phyloP scores from a whole-genome alignment of 345 rosid genomes.

The Kandelia obovata region DNA sequence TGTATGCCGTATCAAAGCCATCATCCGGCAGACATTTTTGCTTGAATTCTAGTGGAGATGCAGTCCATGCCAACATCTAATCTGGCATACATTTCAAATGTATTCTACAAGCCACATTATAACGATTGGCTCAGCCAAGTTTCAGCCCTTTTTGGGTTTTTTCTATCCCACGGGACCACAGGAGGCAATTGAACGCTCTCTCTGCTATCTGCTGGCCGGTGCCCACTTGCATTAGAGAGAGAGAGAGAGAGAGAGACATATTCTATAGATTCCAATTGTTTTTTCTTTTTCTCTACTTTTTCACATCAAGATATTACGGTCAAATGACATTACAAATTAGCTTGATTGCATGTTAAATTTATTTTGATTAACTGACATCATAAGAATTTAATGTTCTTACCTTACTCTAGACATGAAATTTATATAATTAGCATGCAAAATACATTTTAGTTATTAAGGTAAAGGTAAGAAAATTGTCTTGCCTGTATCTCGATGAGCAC shows the following conservation, averaged over 20 bases:
- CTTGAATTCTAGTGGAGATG: not conserved
- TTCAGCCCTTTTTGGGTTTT: not conserved
- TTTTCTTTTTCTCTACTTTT: too few relatives aligned
- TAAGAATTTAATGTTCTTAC: too few relatives aligned
- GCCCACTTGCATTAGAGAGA: too few relatives aligned
- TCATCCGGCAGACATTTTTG: not conserved
- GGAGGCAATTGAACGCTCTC: too few relatives aligned
- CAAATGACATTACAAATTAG: not conserved
- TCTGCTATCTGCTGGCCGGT: too few relatives aligned
- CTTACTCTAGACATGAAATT: not conserved
- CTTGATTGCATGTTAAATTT: constrained; percentile 7
- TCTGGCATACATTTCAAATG: constrained; percentile 34
- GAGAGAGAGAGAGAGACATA: too few relatives aligned
- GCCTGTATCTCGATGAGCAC: constrained; percentile 86
- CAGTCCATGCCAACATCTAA: constrained; percentile 17
- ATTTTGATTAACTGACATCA: too few relatives aligned
- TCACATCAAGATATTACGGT: too few relatives aligned
- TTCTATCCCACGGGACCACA: too few relatives aligned
- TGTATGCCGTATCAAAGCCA: constrained; percentile 15
- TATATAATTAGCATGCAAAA: not conserved
- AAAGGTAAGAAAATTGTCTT: constrained; percentile 14
- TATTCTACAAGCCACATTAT: not conserved
- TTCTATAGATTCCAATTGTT: too few relatives aligned
- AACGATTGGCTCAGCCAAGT: not conserved
- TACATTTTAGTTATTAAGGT: not conserved